Base-by-base conservation (phyloP, 164 flowering plant genomes). In the Hamamelis virginiana region DNA sequence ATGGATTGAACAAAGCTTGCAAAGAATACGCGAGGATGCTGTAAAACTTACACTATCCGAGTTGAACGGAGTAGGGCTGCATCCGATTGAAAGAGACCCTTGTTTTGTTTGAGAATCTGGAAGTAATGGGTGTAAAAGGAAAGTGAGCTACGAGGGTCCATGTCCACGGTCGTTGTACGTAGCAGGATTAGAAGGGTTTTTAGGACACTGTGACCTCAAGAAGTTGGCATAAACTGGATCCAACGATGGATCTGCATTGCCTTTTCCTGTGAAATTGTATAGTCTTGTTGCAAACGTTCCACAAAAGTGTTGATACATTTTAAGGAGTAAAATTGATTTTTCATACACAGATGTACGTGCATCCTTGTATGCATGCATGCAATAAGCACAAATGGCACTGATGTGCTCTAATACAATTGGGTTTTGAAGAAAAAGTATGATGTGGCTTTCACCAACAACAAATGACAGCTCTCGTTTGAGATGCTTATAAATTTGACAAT, bases 1-100 rank as follows among this genome's bases (percentile, higher is more conserved):
- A 84, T 77, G 1, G 82, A 71, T 33, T 33, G 41, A 33, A 6
- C 41, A 33, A 33, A 33, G 41, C 41, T 2, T 2, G 41, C 2
- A 6, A 51, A 51, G 18, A 51, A 51, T 14, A n/a, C 4, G 2
- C 3, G 55, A 1, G 8, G 21, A 51, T 3, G 1, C 55, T 10
- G 55, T n/a, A 51, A 14, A n/a, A 51, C 4, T n/a, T 51, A 3
- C 19, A 51, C 55, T 9, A 51, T 14, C 21, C 16, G 55, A 14
- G 16, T 6, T 1, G 55, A 51, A 1, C 19, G 18, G 18, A 51
- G 55, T 1, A 51, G 8, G 6, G 55, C n/a, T 16, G 55, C 55
- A 51, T 51, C 55, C 1, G 55, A 51, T 3, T 51, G 55, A 16
- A 16, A 51, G 15, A 10, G 18, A 15, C 55, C 55, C 55, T 51